A percentile compares a stretch with the other conserved stretches of the same genome.
phyloP scores from a whole-genome alignment of 2,329 filamentous ascomycete species.

The Pyrenophora seminiperda region DNA sequence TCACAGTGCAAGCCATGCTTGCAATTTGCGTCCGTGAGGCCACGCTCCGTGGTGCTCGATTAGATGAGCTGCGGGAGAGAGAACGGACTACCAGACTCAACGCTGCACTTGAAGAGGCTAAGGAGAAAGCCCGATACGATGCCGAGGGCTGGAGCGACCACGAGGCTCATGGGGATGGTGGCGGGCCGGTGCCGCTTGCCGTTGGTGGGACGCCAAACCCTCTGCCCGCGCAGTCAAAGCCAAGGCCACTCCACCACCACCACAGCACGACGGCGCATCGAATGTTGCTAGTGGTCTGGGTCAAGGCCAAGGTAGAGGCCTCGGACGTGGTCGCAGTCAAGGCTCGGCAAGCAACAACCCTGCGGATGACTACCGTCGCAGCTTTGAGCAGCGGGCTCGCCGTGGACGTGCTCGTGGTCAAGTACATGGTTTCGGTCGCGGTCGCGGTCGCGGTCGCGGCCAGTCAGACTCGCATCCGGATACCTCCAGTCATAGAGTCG shows the following conservation, averaged over 20 bases:
- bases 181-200: constrained; percentile 30
- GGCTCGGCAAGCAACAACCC: not conserved
- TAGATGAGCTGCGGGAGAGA: constrained; percentile 30
- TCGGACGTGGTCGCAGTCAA: constrained; percentile 4
- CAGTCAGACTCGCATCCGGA: not conserved
- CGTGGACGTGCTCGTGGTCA: constrained; percentile 1
- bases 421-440: not conserved
- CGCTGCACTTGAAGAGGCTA: constrained; percentile 34
- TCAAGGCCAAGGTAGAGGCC: constrained; percentile 4
- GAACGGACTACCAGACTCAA: constrained; percentile 32
- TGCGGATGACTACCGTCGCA: not conserved
- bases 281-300: not conserved
- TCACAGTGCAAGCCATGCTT: constrained; percentile 76
- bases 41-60: constrained; percentile 37
- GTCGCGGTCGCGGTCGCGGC: constrained; percentile 7
- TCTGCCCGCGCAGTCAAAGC: not conserved
- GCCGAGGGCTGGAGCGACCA: constrained; percentile 46
- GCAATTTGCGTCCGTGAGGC: constrained; percentile 60
- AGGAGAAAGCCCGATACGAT: constrained; percentile 49
- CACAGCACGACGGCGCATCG: constrained; percentile 4
- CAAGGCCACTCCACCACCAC: not conserved
- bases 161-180: constrained; percentile 47
- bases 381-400: not conserved
- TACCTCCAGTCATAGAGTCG: not conserved
- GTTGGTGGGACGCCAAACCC: constrained; percentile 8